Evolutionary conservation across 192 early-diverging fungal species (phyloP).

Genomic region (Coemansia sp.): DNA sequence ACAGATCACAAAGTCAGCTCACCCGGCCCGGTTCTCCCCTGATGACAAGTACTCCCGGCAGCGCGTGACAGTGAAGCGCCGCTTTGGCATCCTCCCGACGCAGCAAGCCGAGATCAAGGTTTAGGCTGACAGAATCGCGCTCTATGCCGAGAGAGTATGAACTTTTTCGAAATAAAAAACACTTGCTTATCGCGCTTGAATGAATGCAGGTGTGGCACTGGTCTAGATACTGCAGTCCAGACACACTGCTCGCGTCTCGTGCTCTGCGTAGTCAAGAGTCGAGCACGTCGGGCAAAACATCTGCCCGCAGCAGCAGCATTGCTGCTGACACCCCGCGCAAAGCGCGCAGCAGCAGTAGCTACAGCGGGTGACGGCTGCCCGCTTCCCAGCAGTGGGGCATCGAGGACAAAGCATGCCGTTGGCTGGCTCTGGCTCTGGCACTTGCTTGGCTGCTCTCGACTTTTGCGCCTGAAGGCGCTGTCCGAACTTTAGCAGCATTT

Average conservation of each 20-base stretch:
- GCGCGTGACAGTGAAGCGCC: constrained; percentile 95
- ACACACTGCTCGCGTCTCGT: constrained; percentile 48
- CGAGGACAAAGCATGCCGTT: neutral
- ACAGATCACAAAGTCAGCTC: constrained; percentile 90
- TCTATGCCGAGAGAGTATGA: no score
- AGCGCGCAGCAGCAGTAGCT: constrained; percentile 27
- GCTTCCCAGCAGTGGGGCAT: constrained; percentile 26
- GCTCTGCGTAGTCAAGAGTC: constrained; percentile 42
- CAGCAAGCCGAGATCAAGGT: constrained; percentile 59
- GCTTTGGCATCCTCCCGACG: constrained; percentile 85
- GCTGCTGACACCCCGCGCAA: constrained; percentile 26
- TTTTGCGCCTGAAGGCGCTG: constrained; percentile 33
- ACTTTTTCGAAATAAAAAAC: neutral
- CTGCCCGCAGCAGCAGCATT: constrained; percentile 39
- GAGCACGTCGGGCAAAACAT: constrained; percentile 48
- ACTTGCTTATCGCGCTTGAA: neutral
- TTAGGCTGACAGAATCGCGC: no score
- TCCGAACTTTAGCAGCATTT: constrained; percentile 51
- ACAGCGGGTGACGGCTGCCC: constrained; percentile 5
- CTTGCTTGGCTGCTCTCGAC: constrained; percentile 6
- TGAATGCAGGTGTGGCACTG: no score
- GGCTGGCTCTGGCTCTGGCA: neutral
- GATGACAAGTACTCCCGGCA: constrained; percentile 99
- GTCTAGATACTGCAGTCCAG: constrained; percentile 41
- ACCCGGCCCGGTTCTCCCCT: constrained; percentile 98